These are phyloP conservation scores for Aspergillus japonicus DNA, from an alignment of 2,329 filamentous ascomycete species.

Conservation along the genomic window DNA sequence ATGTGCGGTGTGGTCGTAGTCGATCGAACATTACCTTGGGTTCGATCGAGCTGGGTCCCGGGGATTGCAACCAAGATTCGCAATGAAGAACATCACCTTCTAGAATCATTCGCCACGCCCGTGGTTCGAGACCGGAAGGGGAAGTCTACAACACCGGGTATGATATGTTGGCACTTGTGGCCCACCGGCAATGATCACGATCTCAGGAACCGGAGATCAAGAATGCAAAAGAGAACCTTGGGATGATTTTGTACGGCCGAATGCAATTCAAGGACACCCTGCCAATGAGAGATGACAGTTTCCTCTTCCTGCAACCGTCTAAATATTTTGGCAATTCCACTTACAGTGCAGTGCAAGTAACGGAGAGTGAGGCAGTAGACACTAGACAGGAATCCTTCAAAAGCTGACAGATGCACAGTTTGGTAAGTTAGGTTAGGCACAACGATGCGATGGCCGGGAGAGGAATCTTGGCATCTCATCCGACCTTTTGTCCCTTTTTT, in stretches of 20 bases:
- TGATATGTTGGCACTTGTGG: not conserved
- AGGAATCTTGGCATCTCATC: too few relatives aligned
- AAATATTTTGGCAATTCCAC: too few relatives aligned
- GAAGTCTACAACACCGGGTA: too few relatives aligned
- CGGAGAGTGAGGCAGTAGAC: too few relatives aligned
- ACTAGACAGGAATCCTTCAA: too few relatives aligned
- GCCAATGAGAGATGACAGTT: not conserved
- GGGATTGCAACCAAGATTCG: not conserved
- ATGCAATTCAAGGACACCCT: not conserved
- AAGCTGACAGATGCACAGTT: too few relatives aligned
- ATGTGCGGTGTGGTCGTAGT: not conserved
- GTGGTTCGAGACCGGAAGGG: not conserved
- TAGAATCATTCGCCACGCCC: not conserved
- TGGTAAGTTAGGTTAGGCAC: too few relatives aligned
- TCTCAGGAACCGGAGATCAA: not conserved
- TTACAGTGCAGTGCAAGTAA: too few relatives aligned
- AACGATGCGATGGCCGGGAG: too few relatives aligned
- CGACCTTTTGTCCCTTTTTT: too few relatives aligned
- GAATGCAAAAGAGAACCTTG: not conserved
- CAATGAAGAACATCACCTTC: not conserved
- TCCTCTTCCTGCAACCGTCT: too few relatives aligned
- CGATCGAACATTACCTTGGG: not conserved
- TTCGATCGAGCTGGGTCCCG: not conserved
- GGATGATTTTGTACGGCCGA: not conserved
- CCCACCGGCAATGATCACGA: not conserved